Evolutionary conservation across 1,284 basidiomycete species (phyloP).

Genomic region (Sparassis latifolia): DNA sequence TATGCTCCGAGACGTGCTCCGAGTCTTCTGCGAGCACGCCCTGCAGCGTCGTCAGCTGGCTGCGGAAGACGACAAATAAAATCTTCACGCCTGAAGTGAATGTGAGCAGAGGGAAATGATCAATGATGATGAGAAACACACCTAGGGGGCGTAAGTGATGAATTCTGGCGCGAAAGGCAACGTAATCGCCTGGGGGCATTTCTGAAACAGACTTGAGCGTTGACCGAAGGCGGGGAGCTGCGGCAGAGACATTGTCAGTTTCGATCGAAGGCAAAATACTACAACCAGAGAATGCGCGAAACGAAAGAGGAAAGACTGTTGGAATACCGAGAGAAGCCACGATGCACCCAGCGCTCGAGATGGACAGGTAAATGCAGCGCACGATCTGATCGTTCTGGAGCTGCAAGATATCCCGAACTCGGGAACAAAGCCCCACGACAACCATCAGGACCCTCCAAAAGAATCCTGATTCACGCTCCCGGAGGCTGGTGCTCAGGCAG

Average conservation of each 20-base stretch:
- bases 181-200: conserved; percentile 39
- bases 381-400: too few species aligned
- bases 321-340: background rate
- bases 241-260: background rate
- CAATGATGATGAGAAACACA: conserved; percentile 10
- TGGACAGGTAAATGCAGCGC: background rate
- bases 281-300: too few species aligned
- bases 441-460: too few species aligned
- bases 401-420: too few species aligned
- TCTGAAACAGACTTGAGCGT: conserved; percentile 15
- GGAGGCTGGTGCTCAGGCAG: too few species aligned
- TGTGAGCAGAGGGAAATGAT: background rate
- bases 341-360: background rate
- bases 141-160: conserved; percentile 58
- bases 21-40: conserved; percentile 54
- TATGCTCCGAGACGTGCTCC: conserved; percentile 53
- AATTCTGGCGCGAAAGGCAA: conserved; percentile 55
- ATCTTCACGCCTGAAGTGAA: conserved; percentile 40
- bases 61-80: conserved; percentile 58
- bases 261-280: too few species aligned
- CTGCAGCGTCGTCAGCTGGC: conserved; percentile 57
- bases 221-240: conserved; percentile 3
- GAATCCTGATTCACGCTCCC: too few species aligned
- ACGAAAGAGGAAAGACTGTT: conserved; percentile 23
- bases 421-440: too few species aligned